A percentile compares a stretch with the other conserved stretches of the same genome.
phyloP scores from a whole-genome alignment of 192 early-diverging fungal species.

The Coemansia furcata region DNA sequence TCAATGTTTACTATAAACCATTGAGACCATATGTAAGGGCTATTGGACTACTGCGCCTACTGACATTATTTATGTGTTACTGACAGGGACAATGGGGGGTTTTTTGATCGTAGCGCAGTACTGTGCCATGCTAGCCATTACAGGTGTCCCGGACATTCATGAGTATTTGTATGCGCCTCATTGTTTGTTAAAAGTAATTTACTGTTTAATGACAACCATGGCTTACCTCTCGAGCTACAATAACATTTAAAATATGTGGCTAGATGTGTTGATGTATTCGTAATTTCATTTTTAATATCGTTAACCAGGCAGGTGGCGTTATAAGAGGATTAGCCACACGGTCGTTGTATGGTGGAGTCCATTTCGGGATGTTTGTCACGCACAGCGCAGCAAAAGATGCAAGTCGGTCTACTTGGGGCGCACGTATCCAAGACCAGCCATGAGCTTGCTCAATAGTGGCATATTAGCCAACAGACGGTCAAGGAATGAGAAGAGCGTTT shows the following conservation, averaged over 20 bases:
- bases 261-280: neutral
- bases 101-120: neutral
- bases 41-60: neutral
- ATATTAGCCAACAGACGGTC: constrained; percentile 35
- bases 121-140: neutral
- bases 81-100: neutral
- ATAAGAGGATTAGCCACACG: neutral
- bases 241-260: neutral
- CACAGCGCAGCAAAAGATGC: neutral
- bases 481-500: constrained; percentile 30
- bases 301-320: neutral
- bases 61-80: neutral
- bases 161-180: neutral
- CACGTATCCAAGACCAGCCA: constrained; percentile 36
- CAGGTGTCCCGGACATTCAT: neutral
- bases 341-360: neutral
- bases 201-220: neutral
- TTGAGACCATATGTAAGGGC: too few relatives aligned
- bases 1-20: neutral
- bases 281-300: neutral
- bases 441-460: constrained; percentile 31
- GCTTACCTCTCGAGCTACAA: neutral
- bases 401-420: constrained; percentile 21
- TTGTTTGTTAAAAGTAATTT: neutral
- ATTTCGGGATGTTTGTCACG: neutral